Percentiles rank a stretch among this genome's conserved stretches.
phyloP scores from a whole-genome alignment of 2,329 filamentous ascomycete genomes.

The Cyphellophora attinorum region DNA sequence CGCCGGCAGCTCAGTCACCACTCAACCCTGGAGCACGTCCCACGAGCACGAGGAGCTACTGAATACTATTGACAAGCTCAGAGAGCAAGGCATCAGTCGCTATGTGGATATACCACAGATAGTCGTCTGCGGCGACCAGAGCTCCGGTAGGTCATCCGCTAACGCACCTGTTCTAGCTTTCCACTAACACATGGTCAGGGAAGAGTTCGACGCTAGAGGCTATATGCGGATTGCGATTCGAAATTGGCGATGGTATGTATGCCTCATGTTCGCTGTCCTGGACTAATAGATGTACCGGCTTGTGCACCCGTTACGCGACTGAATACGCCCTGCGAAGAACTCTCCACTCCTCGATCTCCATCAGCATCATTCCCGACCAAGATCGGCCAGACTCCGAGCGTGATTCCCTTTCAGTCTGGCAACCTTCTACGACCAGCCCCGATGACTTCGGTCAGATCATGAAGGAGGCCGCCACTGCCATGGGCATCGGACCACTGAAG shows the following conservation, averaged over 20 bases:
- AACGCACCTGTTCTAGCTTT: background rate
- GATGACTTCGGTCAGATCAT: conserved; percentile 17
- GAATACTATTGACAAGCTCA: conserved; percentile 49
- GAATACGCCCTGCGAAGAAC: conserved; percentile 44
- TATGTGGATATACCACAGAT: conserved; percentile 31
- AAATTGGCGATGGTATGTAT: conserved; percentile 44
- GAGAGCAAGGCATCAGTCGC: conserved; percentile 35
- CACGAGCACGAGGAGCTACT: conserved; percentile 34
- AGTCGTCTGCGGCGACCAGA: conserved; percentile 24
- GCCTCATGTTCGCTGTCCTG: no score
- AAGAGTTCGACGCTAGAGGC: conserved; percentile 59
- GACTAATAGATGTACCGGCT: conserved; percentile 49
- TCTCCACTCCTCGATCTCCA: conserved; percentile 8
- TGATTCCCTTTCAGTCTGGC: conserved; percentile 15
- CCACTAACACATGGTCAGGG: conserved; percentile 28
- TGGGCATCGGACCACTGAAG: conserved; percentile 16
- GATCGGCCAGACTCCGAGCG: conserved; percentile 13
- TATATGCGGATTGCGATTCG: conserved; percentile 52
- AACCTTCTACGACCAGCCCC: conserved; percentile 15
- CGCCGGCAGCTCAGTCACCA: no score
- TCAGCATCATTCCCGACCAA: conserved; percentile 18
- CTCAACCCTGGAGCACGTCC: no score
- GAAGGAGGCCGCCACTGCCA: conserved; percentile 17
- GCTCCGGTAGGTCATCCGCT: conserved; percentile 22
- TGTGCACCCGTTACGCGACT: conserved; percentile 54